Evolutionary conservation across 345 rosid species (phyloP), one percentile per base, ranked within the genome.

Genomic region (Combretum micranthum): DNA sequence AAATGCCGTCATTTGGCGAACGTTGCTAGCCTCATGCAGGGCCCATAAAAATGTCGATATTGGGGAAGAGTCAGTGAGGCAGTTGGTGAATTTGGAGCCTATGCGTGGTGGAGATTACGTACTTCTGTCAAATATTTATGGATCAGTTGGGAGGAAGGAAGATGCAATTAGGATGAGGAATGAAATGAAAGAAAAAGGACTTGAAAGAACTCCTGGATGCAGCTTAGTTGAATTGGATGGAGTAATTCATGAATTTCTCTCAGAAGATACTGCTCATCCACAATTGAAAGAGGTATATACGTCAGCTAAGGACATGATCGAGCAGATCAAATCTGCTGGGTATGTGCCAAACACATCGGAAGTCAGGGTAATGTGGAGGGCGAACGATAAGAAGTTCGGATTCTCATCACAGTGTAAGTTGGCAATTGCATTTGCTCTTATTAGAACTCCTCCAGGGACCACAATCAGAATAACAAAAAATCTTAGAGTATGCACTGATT

Each of bases 381-480:
- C 57, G 73, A n/a, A 57, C 18, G 70, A 72, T 44, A 76, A 66
- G 81, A 76, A 59, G 65, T 66, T 57, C 77, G 44, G 64, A 67
- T 18, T 71, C 78, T 64, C 78, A 73, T 57, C 81, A 70, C 37
- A 73, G 81, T 37, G 78, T 75, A 77, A 73, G 69, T 56, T 77
- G 55, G 73, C 78, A 7, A 70, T 77, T 52, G 75, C 81, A 19
- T 73, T 66, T 42, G 71, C 68, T 64, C 75, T 77, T 57, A 42
- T 64, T 56, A 72, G 50, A 61, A 64, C 75, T 16, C 56, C 58
- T 53, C 75, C 77, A 2, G 70, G 77, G 50, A 66, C 77, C 44
- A 66, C 77, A 8, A 76, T 72, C 50, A 69, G 80, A 66, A 57
- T 76, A 37, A 52, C 72, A 1, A 76, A 76, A 57, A 72, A 72